These are phyloP conservation scores for Hypoxylon intermedium DNA, from an alignment of 495 filamentous ascomycete genomes.

Conservation along the genomic window DNA sequence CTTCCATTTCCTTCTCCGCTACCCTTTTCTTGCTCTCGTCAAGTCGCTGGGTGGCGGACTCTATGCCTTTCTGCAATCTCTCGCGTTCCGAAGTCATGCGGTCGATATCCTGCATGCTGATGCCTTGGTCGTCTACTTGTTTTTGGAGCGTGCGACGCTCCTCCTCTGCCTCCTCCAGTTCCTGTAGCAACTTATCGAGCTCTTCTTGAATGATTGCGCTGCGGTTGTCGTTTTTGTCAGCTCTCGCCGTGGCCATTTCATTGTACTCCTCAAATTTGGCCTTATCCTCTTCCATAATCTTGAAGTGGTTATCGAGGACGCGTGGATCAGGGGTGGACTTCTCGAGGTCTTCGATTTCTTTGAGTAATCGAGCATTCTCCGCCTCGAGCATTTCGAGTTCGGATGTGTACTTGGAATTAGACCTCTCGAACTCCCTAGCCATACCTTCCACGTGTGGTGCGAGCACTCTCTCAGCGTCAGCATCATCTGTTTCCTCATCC, in stretches of 20 bases:
- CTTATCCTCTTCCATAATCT: conserved; percentile 87
- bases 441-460: conserved; percentile 86
- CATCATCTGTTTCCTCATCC: conserved; percentile 84
- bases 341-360: conserved; percentile 87
- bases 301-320: conserved; percentile 81
- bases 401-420: conserved; percentile 79
- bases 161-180: conserved; percentile 79
- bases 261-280: conserved; percentile 94
- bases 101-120: conserved; percentile 96
- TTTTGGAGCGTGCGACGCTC: conserved; percentile 81
- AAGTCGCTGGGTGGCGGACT: conserved; percentile 72
- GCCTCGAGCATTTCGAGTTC: conserved; percentile 84
- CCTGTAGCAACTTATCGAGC: conserved; percentile 75
- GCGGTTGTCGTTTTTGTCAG: conserved; percentile 80
- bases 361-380: conserved; percentile 75
- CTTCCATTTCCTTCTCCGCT: conserved; percentile 82
- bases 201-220: conserved; percentile 80
- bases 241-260: conserved; percentile 74
- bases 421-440: conserved; percentile 84
- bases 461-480: conserved; percentile 75
- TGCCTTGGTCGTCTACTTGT: conserved; percentile 87
- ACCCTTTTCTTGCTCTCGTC: conserved; percentile 84
- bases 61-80: conserved; percentile 82
- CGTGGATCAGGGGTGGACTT: conserved; percentile 82
- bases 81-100: conserved; percentile 96